Conservation (phyloP, 441 rosid genomes). For the Pelargonium exstipulatum region DNA sequence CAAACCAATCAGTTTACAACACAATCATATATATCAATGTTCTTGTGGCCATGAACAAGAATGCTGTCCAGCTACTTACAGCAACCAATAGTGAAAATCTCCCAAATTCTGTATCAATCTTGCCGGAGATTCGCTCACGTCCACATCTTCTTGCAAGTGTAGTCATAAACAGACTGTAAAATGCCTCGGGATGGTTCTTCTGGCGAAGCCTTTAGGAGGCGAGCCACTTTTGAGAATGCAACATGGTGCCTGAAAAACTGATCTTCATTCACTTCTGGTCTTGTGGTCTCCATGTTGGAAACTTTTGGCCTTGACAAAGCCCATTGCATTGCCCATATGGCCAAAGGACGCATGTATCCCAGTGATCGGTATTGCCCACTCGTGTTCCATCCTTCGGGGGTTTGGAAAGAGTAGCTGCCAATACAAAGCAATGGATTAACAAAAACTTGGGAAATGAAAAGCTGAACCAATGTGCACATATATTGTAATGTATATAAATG, state of each 20-base stretch:
- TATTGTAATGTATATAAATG: too few relatives aligned
- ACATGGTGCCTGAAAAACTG: conserved; percentile 34
- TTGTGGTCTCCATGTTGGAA: conserved; percentile 15
- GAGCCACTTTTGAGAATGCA: conserved; percentile 59
- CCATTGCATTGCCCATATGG: conserved; percentile 97
- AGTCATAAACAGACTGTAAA: not conserved
- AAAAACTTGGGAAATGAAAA: too few relatives aligned
- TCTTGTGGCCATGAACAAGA: not conserved
- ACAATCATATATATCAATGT: too few relatives aligned
- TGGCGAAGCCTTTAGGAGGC: conserved; percentile 49
- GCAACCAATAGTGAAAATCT: not conserved
- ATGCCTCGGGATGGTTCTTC: conserved; percentile 22
- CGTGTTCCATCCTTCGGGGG: conserved; percentile 78
- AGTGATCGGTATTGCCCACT: conserved; percentile 56
- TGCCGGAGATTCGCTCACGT: not conserved
- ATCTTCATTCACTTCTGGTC: conserved; percentile 28
- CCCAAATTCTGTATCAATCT: not conserved
- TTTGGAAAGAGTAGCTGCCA: conserved; percentile 71
- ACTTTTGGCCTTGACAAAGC: conserved; percentile 48
- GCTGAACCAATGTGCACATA: too few relatives aligned
- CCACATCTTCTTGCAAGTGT: conserved; percentile 6
- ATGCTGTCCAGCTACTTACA: not conserved
- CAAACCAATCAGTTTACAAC: too few relatives aligned
- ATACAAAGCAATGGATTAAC: too few relatives aligned
- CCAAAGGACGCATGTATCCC: conserved; percentile 77